These are phyloP conservation scores for Peronosclerospora sorghi DNA, from an alignment of 352 stramenopile genomes.

Conservation along the genomic window DNA sequence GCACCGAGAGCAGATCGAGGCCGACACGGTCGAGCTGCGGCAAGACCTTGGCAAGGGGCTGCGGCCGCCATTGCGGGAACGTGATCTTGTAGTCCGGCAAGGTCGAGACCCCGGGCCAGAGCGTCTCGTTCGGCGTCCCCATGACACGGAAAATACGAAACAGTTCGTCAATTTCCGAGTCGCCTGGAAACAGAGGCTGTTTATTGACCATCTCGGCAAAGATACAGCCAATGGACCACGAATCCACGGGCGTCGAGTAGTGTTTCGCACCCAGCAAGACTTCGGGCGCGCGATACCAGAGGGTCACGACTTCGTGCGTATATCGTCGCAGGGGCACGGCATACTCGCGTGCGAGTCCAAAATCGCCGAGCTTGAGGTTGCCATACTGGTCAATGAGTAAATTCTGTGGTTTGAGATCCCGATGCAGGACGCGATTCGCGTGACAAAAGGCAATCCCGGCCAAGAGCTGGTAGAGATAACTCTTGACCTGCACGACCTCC, in stretches of 20 bases:
- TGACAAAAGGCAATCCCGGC: conserved; percentile 91
- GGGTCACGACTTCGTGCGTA: conserved; percentile 92
- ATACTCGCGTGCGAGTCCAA: conserved; percentile 86
- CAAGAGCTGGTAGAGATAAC: conserved; percentile 73
- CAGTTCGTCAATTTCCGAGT: conserved; percentile 98
- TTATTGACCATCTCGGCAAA: conserved; percentile 92
- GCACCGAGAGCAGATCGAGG: conserved; percentile 69
- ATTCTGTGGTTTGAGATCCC: conserved; percentile 98
- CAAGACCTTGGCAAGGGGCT: conserved; percentile 83
- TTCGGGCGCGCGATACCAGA: conserved; percentile 94
- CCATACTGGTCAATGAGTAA: conserved; percentile 82
- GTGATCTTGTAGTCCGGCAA: conserved; percentile 96
- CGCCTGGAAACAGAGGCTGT: conserved; percentile 82
- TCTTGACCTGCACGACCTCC: conserved; percentile 75
- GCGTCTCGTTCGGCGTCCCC: conserved; percentile 93
- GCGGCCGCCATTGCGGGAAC: conserved; percentile 96
- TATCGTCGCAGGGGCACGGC: conserved; percentile 82
- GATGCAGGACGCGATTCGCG: conserved; percentile 92
- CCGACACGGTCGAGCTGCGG: conserved; percentile 71
- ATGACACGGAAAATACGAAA: conserved; percentile 97
- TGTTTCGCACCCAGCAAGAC: conserved; percentile 89
- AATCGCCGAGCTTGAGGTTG: conserved; percentile 88
- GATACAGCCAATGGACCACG: conserved; percentile 90
- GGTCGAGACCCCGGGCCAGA: conserved; percentile 94
- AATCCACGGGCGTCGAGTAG: conserved; percentile 90